These are phyloP conservation scores for Tuber magnatum DNA, from an alignment of 495 filamentous ascomycete species.

Conservation along the genomic window DNA sequence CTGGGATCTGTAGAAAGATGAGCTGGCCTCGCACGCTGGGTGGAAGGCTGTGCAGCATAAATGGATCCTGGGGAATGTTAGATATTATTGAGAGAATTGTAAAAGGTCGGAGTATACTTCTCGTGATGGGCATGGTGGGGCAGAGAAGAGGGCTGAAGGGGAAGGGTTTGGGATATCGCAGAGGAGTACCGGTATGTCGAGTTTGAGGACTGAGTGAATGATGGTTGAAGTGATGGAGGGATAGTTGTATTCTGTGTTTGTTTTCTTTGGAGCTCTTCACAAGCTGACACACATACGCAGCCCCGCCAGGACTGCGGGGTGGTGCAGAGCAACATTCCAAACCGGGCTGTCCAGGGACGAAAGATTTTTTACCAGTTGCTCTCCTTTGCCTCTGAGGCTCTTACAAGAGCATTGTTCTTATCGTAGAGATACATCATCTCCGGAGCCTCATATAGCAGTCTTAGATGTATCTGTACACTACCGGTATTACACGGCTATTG, in stretches of 20 bases:
- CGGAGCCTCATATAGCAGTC: background rate
- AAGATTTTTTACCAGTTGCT: background rate
- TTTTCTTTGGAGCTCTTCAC: background rate
- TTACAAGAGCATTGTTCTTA: background rate
- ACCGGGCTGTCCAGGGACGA: background rate
- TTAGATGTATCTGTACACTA: background rate
- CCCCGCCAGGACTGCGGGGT: background rate
- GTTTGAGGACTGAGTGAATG: background rate
- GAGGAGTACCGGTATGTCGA: background rate
- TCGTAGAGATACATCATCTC: background rate
- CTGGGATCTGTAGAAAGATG: constrained; percentile 83
- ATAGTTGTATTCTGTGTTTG: background rate
- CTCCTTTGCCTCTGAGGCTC: background rate
- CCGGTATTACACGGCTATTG: background rate
- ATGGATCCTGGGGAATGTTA: constrained; percentile 52
- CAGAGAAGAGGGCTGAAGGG: background rate
- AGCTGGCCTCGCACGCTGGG: constrained; percentile 78
- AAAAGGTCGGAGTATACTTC: constrained; percentile 20
- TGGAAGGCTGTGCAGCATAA: constrained; percentile 71
- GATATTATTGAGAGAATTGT: constrained; percentile 12
- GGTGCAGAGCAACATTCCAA: background rate
- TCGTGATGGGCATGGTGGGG: constrained; percentile 28
- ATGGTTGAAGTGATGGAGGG: background rate
- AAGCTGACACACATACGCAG: background rate
- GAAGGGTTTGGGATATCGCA: background rate